Percentiles rank a stretch among this genome's conserved stretches.
Evolutionary conservation across 2,329 filamentous ascomycete genomes (phyloP).

Genomic region (Nakataea oryzae): DNA sequence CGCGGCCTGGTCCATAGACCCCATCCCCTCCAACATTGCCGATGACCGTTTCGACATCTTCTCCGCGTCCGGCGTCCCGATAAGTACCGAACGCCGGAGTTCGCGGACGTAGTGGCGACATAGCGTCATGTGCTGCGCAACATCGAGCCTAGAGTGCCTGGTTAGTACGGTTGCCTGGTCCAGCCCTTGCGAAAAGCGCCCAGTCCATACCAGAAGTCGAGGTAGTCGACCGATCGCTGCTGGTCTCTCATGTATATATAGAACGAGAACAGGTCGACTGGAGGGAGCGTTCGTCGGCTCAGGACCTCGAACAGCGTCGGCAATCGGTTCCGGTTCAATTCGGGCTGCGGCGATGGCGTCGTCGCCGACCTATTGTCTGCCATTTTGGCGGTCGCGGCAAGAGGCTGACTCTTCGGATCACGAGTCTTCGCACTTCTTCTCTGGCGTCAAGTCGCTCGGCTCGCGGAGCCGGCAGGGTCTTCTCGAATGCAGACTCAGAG

Average conservation of each 20-base stretch:
- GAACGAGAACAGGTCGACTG: conserved; percentile 95
- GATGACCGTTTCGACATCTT: conserved; percentile 80
- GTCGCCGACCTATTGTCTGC: conserved; percentile 23
- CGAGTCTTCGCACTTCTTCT: neutral
- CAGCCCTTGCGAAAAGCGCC: conserved; percentile 4
- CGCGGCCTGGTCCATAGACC: conserved; percentile 53
- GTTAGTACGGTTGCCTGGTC: conserved; percentile 5
- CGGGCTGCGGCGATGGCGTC: conserved; percentile 42
- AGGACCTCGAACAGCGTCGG: conserved; percentile 94
- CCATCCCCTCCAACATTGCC: conserved; percentile 60
- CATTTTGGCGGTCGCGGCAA: conserved; percentile 19
- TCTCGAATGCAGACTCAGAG: neutral
- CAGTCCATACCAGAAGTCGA: conserved; percentile 81
- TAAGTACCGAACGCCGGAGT: conserved; percentile 81
- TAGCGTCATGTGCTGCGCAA: conserved; percentile 96
- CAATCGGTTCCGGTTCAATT: conserved; percentile 66
- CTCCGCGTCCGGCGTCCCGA: conserved; percentile 85
- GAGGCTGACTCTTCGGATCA: neutral
- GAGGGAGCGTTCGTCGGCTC: conserved; percentile 84
- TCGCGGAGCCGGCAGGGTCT: neutral
- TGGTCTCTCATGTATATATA: conserved; percentile 99
- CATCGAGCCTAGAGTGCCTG: conserved; percentile 68
- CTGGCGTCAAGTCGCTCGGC: neutral
- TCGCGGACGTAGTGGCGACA: conserved; percentile 96
- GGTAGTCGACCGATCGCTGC: conserved; percentile 92